These are phyloP conservation scores for Neofusicoccum laricinum DNA, from an alignment of 2,329 filamentous ascomycete genomes.

Conservation along the genomic window DNA sequence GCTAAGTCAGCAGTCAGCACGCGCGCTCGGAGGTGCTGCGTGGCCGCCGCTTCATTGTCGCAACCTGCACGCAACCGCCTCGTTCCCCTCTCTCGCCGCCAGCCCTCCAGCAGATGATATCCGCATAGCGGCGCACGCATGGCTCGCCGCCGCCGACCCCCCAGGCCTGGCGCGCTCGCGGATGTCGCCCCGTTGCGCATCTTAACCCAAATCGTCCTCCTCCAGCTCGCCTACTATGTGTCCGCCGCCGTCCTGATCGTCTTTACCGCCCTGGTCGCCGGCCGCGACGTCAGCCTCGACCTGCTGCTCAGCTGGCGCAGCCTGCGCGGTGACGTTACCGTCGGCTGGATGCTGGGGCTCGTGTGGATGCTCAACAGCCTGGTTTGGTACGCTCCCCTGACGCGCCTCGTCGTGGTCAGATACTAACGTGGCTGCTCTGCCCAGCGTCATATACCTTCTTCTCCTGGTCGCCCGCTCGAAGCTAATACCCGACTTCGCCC, in stretches of 20 bases:
- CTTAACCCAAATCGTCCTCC: slow-evolving; percentile 62
- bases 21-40: slow-evolving; percentile 8
- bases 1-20: slow-evolving; percentile 5
- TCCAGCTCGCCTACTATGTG: slow-evolving; percentile 64
- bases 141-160: slow-evolving; percentile 59
- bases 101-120: slow-evolving; percentile 4
- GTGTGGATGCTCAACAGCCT: slow-evolving; percentile 67
- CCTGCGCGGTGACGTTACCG: slow-evolving; percentile 64
- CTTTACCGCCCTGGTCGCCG: slow-evolving; percentile 66
- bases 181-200: slow-evolving; percentile 67
- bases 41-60: slow-evolving; percentile 12
- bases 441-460: slow-evolving; percentile 78
- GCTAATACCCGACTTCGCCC: slow-evolving; percentile 88
- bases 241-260: slow-evolving; percentile 61
- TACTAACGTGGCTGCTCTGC: slow-evolving; percentile 4
- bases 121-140: slow-evolving; percentile 30
- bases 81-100: not conserved
- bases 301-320: slow-evolving; percentile 63
- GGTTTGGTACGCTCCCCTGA: slow-evolving; percentile 52
- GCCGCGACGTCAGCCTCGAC: slow-evolving; percentile 56
- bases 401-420: not conserved
- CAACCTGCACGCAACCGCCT: not conserved
- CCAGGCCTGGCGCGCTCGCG: slow-evolving; percentile 62
- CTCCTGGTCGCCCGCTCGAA: slow-evolving; percentile 84
- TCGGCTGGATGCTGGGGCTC: slow-evolving; percentile 66